phyloP scores from a whole-genome alignment of 768 basidiomycete genomes.

The Fistulinella prunicolor region DNA sequence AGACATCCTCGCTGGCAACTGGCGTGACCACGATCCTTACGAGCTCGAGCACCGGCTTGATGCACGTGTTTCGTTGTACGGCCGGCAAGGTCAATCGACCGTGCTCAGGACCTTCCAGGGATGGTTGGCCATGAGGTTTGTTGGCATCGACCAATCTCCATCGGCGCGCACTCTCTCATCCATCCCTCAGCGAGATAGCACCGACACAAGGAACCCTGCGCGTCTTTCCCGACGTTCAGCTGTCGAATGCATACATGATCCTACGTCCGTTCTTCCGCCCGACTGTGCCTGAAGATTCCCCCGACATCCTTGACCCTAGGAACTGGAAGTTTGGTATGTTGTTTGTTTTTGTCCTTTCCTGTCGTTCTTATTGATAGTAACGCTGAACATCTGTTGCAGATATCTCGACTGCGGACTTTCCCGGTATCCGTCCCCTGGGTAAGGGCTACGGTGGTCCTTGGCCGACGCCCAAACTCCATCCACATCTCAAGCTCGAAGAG shows the following conservation, averaged over 20 bases:
- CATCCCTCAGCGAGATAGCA: conserved; percentile 49
- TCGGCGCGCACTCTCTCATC: background rate
- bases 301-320: conserved; percentile 44
- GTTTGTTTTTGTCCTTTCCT: conserved; percentile 6
- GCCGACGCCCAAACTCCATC: conserved; percentile 57
- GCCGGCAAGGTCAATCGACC: conserved; percentile 49
- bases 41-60: conserved; percentile 56
- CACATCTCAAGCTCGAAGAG: conserved; percentile 59
- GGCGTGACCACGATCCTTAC: conserved; percentile 66
- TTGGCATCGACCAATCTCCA: conserved; percentile 2
- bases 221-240: conserved; percentile 62
- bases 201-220: conserved; percentile 67
- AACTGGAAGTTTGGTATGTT: conserved; percentile 50
- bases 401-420: conserved; percentile 47
- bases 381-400: conserved; percentile 32
- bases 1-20: conserved; percentile 58
- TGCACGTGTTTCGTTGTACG: conserved; percentile 63
- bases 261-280: conserved; percentile 75
- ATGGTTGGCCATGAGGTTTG: conserved; percentile 69
- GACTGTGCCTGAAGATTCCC: conserved; percentile 36
- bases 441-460: conserved; percentile 38
- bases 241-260: conserved; percentile 71
- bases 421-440: conserved; percentile 38
- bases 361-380: conserved; percentile 21
- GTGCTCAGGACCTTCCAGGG: conserved; percentile 70